These are phyloP conservation scores for Rubroboletus pulcherrimus DNA, from an alignment of 768 basidiomycete species.

Conservation along the genomic window DNA sequence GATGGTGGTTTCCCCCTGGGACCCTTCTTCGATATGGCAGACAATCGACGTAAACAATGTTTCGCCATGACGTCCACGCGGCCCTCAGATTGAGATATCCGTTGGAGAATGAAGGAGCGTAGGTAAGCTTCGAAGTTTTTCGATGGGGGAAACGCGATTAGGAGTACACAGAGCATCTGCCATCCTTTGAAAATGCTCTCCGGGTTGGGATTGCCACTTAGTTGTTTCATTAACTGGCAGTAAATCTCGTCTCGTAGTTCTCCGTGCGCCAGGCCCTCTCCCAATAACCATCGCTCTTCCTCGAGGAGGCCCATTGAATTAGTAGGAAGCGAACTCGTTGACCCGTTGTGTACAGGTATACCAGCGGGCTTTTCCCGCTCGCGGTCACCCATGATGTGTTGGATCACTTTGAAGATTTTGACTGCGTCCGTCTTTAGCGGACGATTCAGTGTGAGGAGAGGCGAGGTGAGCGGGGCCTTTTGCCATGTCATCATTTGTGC, in stretches of 20 bases:
- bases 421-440: conserved; percentile 72
- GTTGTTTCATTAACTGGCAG: conserved; percentile 89
- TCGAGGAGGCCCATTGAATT: conserved; percentile 56
- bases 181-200: conserved; percentile 89
- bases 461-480: conserved; percentile 67
- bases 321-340: conserved; percentile 40
- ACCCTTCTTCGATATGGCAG: conserved; percentile 74
- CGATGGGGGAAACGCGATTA: conserved; percentile 91
- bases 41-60: conserved; percentile 79
- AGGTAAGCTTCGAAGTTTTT: conserved; percentile 89
- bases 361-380: conserved; percentile 63
- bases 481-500: conserved; percentile 92
- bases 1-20: conserved; percentile 82
- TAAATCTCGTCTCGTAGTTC: conserved; percentile 93
- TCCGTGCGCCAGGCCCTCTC: conserved; percentile 72
- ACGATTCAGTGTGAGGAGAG: conserved; percentile 69
- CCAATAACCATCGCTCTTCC: conserved; percentile 83
- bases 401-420: conserved; percentile 83
- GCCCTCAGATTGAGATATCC: conserved; percentile 63
- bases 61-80: conserved; percentile 89
- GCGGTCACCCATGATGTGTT: conserved; percentile 91
- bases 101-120: conserved; percentile 71
- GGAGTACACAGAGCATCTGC: conserved; percentile 86
- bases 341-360: conserved; percentile 43
- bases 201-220: conserved; percentile 77